Base-by-base conservation (phyloP, 2,329 filamentous ascomycete species). In the Kalaharituber pfeilii region DNA sequence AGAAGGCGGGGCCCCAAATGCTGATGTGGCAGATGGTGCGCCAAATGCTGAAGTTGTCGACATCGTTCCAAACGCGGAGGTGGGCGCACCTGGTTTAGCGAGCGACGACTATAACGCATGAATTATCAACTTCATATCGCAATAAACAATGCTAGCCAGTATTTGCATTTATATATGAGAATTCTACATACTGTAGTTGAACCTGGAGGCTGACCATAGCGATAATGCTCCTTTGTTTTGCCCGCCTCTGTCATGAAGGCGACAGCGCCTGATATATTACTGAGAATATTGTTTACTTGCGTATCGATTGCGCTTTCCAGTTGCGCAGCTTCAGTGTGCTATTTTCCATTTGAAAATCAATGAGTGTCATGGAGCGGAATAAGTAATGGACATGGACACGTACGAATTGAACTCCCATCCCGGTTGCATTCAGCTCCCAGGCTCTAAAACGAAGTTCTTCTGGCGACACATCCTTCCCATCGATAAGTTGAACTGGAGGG, bases 381-480 rank as follows among this genome's bases (percentile, higher is more conserved):
- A 59, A 57, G 52, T 59, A 58, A 28, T 39, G 50, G 28, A 25
- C 51, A 24, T 45, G 49, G 29, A 52, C 54, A 11, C 59, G 57
- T 26, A 58, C 59, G 9, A 50, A 56, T 39, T 55, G 57, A 24
- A 20, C 11, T 22, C n/a, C 24, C 5, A 25, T 7, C 13, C 42
- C 42, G 4, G 18, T 15, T 22, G 22, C 22, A 11, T n/a, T 30
- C n/a, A 49, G 49, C 39, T 52, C 53, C 36, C 60, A 61, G 9
- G 57, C 56, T 50, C 56, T 49, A 18, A 61, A 51, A 2, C 59
- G 54, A 27, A 55, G 53, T 53, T 61, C 59, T 47, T 61, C 59
- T 2, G 53, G 56, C 4, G 58, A 60, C 29, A 61, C 51, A 52
- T 61, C 59, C 28, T 60, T 60, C 11, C 53, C 58, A 52, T 61